phyloP scores from a whole-genome alignment of 768 basidiomycete genomes.

The Psilocybe azurescens region DNA sequence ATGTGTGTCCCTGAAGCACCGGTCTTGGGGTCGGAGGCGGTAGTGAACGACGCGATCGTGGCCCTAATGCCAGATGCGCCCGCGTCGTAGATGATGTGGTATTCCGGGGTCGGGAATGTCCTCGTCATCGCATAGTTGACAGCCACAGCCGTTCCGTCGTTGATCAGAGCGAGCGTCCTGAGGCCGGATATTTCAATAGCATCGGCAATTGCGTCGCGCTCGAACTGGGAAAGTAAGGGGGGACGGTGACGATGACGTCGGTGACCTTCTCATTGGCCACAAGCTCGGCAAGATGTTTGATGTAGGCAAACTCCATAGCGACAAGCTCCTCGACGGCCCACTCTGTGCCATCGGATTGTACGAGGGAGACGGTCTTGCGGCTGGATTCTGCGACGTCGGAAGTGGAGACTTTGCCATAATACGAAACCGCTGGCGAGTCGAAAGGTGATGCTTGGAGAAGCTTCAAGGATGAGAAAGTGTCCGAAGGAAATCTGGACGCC shows the following conservation, averaged over 20 bases:
- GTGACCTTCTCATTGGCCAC: slow-evolving; percentile 76
- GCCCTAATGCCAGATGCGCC: slow-evolving; percentile 85
- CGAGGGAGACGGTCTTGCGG: slow-evolving; percentile 66
- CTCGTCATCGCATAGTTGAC: slow-evolving; percentile 99
- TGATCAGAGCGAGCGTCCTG: slow-evolving; percentile 80
- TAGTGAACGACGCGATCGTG: slow-evolving; percentile 74
- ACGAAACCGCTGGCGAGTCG: slow-evolving; percentile 61
- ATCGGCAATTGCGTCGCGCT: slow-evolving; percentile 90
- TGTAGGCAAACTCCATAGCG: slow-evolving; percentile 92
- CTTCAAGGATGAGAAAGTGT: slow-evolving; percentile 88
- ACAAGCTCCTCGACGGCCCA: slow-evolving; percentile 92
- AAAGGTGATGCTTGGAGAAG: slow-evolving; percentile 76
- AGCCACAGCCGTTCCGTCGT: slow-evolving; percentile 95
- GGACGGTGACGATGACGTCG: slow-evolving; percentile 90
- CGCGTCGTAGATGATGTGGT: slow-evolving; percentile 94
- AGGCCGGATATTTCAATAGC: slow-evolving; percentile 93
- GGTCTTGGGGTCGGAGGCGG: slow-evolving; percentile 54
- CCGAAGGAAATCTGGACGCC: slow-evolving; percentile 91
- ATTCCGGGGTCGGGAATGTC: slow-evolving; percentile 77
- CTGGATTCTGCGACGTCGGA: slow-evolving; percentile 56
- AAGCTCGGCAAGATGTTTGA: slow-evolving; percentile 85
- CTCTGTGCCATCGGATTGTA: slow-evolving; percentile 63
- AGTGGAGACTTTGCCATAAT: slow-evolving; percentile 60
- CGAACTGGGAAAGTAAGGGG: slow-evolving; percentile 89
- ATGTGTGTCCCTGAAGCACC: slow-evolving; percentile 69